Evolutionary conservation across 2,329 filamentous ascomycete species (phyloP), one percentile per base, ranked within the genome.

Genomic region (Elsinoe ampelina): DNA sequence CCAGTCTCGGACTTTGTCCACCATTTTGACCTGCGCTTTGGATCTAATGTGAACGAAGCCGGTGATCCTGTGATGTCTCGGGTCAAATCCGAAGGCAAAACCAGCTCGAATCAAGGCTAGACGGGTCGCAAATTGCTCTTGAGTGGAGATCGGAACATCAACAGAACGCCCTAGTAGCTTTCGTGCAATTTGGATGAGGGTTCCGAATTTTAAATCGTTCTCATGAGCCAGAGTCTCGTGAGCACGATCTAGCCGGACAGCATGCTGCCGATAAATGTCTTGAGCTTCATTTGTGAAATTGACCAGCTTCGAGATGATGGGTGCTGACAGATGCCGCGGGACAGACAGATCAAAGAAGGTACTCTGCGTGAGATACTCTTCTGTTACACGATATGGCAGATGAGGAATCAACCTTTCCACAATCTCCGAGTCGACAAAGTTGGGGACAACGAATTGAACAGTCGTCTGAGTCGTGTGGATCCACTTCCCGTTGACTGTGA

Each of bases 61-160:
- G 64, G 71, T 82, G 65, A 75, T 67, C 66, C 69, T 77, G 69
- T 70, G 77, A 67, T 60, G 78, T 63, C 69, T 76, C 68, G 59
- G 62, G 60, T 78, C 75, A n/a, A 66, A 80, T 60, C 76, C 75
- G 65, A 90, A 87, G 26, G 76, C 80, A 55, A 82, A 75, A 7
- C 84, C 81, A 58, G 83, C 78, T 39, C 77, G 74, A 20, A 77
- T 68, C 6, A 92, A 67, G 7, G 84, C 79, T 57, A 80, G 80
- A 62, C 89, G 84, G 5, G 90, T 81, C 3, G 87, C 86, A 63
- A 89, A 87, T 4, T 89, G 70, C 7, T 78, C 67, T 13, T 63
- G 58, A 12, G 62, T 43, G n/a, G 66, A 57, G 11, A 69, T 19
- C 68, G 66, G 1, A 61, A 54, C 61, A 30, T 65, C 58, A 12